Evolutionary conservation across 2,329 filamentous ascomycete genomes (phyloP).

Genomic region (Cordyceps javanica): DNA sequence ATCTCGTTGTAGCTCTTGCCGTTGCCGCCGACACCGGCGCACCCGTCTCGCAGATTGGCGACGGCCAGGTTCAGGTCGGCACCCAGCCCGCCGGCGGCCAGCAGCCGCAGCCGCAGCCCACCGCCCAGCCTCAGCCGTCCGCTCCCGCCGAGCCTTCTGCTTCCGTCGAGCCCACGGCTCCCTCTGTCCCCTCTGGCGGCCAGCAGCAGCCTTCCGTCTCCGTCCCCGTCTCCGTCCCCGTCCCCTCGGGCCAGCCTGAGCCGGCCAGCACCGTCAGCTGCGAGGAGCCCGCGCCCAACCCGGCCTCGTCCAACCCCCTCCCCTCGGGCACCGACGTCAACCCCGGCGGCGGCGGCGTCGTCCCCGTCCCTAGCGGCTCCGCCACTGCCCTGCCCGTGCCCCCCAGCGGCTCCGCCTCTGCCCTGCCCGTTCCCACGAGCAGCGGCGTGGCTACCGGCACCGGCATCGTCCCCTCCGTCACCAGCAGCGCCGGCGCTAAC

Average conservation of each 20-base stretch:
- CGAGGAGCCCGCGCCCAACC: not conserved
- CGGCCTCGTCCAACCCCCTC: not conserved
- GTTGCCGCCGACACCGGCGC: not conserved
- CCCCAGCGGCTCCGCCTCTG: not conserved
- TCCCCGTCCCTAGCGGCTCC: not conserved
- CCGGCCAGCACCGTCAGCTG: not conserved
- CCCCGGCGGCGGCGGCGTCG: not conserved
- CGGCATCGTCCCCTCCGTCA: not conserved
- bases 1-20: not conserved
- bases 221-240: no score
- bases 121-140: not conserved
- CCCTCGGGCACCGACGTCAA: not conserved
- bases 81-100: not conserved
- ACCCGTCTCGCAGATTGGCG: not conserved
- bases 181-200: no score
- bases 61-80: slow-evolving; percentile 3
- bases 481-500: not conserved
- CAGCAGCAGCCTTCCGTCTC: not conserved
- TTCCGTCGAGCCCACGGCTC: not conserved
- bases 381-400: no score
- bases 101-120: not conserved
- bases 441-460: not conserved
- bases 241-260: not conserved
- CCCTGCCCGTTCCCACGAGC: not conserved
- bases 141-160: not conserved